Base-by-base conservation (phyloP, 371 early-diverging fungal genomes). In the Neoconidiobolus thromboides region DNA sequence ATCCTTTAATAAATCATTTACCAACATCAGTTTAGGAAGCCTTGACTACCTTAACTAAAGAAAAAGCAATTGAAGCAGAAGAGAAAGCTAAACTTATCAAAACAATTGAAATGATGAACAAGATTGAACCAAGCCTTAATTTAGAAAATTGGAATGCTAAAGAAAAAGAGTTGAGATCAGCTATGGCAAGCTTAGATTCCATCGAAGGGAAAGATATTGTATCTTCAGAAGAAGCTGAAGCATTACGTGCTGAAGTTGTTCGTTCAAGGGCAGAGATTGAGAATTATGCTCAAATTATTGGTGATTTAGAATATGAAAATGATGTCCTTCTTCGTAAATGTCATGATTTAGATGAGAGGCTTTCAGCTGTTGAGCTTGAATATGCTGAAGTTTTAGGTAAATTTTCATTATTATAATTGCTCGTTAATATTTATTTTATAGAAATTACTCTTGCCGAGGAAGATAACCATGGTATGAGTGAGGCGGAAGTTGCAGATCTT, bases 371-470 rank as follows among this genome's bases (percentile, higher is more conserved):
- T 39, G 87, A 91, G 67, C 65, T 76, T 41, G 96, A 95, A 68
- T 95, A 91, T 67, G 90, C 91, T 63, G 91, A 93, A 68, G 71
- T 93, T 61, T 65, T 95, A 26, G 66, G 68, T 69, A 61, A 44
- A 9, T 49, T 51, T 14, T 7, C 12, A 26, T 26, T 14, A 37
- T 26, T 15, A n/a, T 43, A 46, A 9, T 5, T 36, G 6, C 14
- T 38, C 1, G 15, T 12, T 38, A 38, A 46, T 15, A 44, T 43
- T 26, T 26, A 26, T 26, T 3, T 14, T 50, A 42, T 39, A 67
- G 91, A 93, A 64, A 86, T 87, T 73, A 87, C 93, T 2, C 92
- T 95, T 61, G 83, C 83, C 7, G 91, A 90, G 49, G 93, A 93
- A 66, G 90, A 91, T 64, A 81, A 78, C 60, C 76, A 81, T 59